Evolutionary conservation across 129 eudicot genomes (phyloP).

Genomic region (Saussurea involucrata): DNA sequence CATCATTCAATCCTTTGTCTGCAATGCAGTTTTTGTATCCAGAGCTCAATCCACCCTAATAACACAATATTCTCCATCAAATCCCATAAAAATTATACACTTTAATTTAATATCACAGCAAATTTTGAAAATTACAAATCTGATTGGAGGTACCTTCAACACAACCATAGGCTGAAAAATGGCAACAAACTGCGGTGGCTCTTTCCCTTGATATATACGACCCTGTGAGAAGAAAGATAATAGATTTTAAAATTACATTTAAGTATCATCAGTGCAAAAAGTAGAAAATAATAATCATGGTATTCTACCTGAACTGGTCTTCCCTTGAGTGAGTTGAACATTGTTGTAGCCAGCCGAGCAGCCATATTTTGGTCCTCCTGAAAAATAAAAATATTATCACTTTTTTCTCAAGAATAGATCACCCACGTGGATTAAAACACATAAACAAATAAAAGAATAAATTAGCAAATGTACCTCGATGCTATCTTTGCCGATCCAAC

Average conservation of each 20-base stretch:
- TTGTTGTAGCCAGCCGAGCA: conserved; percentile 69
- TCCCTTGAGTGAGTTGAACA: conserved; percentile 93
- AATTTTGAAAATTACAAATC: background rate
- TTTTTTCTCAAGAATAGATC: conserved; percentile 2
- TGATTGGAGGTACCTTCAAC: conserved; percentile 64
- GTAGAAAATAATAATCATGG: background rate
- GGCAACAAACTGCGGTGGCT: conserved; percentile 96
- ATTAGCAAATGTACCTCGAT: conserved; percentile 53
- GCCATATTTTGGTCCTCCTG: conserved; percentile 89
- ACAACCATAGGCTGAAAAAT: conserved; percentile 96
- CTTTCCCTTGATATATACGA: conserved; percentile 92
- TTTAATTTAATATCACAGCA: background rate
- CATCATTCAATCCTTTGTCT: conserved; percentile 96
- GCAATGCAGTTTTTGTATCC: conserved; percentile 87
- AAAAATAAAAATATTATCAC: background rate
- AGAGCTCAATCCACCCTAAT: conserved; percentile 92
- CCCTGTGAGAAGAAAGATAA: conserved; percentile 51
- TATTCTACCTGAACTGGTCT: conserved; percentile 70
- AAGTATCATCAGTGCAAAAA: background rate
- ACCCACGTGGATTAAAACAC: background rate
- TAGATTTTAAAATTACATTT: background rate
- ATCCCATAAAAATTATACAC: background rate
- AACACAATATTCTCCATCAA: conserved; percentile 7
- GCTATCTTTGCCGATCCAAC: conserved; percentile 98
- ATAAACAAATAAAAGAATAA: background rate